phyloP scores from a whole-genome alignment of 129 eudicot genomes.

The Lactuca saligna region DNA sequence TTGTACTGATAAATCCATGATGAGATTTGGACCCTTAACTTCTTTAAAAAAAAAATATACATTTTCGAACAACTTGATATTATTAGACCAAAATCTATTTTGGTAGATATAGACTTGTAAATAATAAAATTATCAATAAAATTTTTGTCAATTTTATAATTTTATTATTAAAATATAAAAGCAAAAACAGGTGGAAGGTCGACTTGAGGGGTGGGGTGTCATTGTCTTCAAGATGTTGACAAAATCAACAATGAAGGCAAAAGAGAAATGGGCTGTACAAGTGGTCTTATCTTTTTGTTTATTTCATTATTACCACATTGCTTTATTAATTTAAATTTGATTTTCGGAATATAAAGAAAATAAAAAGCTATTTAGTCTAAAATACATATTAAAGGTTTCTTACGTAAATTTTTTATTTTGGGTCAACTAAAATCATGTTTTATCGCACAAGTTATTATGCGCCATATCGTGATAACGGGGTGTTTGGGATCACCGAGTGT shows the following conservation, averaged over 20 bases:
- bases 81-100: no score
- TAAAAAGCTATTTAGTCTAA: not conserved
- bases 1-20: no score
- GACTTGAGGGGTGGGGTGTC: conserved; percentile 38
- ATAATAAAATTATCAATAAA: not conserved
- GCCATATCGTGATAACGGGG: not conserved
- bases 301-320: conserved; percentile 14
- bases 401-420: no score
- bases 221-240: conserved; percentile 30
- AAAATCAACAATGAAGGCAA: conserved; percentile 25
- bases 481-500: no score
- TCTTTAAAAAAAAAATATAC: no score
- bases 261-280: conserved; percentile 30
- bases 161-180: not conserved
- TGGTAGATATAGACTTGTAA: no score
- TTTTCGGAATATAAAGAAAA: not conserved
- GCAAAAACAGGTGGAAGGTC: conserved; percentile 28
- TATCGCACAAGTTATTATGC: not conserved
- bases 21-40: no score
- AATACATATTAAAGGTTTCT: no score
- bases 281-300: conserved; percentile 30
- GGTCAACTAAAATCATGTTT: not conserved
- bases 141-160: not conserved
- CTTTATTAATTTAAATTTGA: not conserved
- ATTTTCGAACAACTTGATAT: no score